A percentile compares a stretch with the other conserved stretches of the same genome.
These are phyloP conservation scores for Marchantia paleacea DNA, from an alignment of 225 moss, liverwort and hornwort genomes.

Conservation along the genomic window DNA sequence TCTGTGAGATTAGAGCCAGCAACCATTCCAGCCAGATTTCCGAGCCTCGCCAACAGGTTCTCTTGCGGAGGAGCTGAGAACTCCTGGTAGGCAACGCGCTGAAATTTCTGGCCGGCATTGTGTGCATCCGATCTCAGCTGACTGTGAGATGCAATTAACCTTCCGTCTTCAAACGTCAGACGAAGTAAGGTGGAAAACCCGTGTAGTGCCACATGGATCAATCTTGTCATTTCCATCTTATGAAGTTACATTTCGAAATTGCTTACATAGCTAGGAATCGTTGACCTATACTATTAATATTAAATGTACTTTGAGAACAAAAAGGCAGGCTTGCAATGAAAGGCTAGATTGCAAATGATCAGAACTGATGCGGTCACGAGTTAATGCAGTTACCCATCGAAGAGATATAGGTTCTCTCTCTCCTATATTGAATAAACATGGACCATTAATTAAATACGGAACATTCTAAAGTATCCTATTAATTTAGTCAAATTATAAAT, in stretches of 20 bases:
- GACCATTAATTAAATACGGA: constrained; percentile 40
- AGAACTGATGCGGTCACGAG: background rate
- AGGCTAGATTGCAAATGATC: too few relatives aligned
- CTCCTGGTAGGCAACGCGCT: background rate
- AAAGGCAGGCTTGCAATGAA: background rate
- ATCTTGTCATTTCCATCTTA: background rate
- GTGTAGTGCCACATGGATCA: background rate
- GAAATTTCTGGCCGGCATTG: constrained; percentile 23
- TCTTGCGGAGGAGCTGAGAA: constrained; percentile 3
- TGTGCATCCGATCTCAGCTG: constrained; percentile 45
- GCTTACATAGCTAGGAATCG: background rate
- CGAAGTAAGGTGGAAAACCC: constrained; percentile 37
- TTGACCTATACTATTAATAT: background rate
- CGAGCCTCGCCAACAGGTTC: constrained; percentile 26
- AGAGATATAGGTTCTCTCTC: constrained; percentile 34
- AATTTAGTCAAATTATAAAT: too few relatives aligned
- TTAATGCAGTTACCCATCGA: constrained; percentile 29
- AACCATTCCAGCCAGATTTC: constrained; percentile 37
- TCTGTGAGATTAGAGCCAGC: constrained; percentile 38
- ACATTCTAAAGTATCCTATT: constrained; percentile 25
- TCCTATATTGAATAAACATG: constrained; percentile 35
- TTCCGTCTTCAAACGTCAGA: constrained; percentile 36
- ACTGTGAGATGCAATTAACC: constrained; percentile 23
- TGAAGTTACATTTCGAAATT: too few relatives aligned
- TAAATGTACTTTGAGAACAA: too few relatives aligned